Evolutionary conservation across 768 basidiomycete species (phyloP).

Genomic region (Rhodotorula diobovata): DNA sequence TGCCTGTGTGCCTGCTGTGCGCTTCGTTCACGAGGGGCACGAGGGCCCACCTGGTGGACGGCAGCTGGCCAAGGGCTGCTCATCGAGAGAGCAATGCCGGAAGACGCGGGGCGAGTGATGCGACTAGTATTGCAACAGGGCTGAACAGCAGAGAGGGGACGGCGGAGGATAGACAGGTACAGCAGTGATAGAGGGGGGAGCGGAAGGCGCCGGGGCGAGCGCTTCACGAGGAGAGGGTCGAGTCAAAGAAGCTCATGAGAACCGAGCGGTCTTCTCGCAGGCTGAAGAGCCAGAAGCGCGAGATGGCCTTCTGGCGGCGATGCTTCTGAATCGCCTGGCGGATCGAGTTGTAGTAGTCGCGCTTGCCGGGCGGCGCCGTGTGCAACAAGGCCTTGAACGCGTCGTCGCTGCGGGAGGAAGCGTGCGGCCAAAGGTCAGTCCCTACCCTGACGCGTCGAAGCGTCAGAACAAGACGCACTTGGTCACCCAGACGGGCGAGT

Average conservation of each 20-base stretch:
- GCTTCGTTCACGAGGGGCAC: no score
- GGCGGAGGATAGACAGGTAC: no score
- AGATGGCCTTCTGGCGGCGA: background rate
- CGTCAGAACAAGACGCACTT: background rate
- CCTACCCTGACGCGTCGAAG: background rate
- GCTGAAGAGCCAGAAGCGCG: constrained; percentile 35
- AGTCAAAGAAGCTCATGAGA: constrained; percentile 28
- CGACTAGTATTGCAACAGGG: no score
- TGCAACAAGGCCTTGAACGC: constrained; percentile 29
- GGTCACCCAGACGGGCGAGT: constrained; percentile 34
- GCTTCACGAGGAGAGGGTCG: no score
- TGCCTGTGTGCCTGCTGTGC: no score
- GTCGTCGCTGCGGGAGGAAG: constrained; percentile 26
- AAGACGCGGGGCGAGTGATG: no score
- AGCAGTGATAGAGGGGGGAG: no score
- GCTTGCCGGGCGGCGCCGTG: constrained; percentile 27
- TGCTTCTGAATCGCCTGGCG: constrained; percentile 25
- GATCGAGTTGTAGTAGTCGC: constrained; percentile 32
- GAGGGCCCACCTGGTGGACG: no score
- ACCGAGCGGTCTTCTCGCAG: constrained; percentile 23
- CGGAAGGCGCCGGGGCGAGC: no score
- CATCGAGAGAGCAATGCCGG: no score
- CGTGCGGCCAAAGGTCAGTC: background rate
- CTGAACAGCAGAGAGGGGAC: no score
- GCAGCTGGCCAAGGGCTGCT: no score